These are phyloP conservation scores for Mycena venus DNA, from an alignment of 768 basidiomycete genomes.

Conservation along the genomic window DNA sequence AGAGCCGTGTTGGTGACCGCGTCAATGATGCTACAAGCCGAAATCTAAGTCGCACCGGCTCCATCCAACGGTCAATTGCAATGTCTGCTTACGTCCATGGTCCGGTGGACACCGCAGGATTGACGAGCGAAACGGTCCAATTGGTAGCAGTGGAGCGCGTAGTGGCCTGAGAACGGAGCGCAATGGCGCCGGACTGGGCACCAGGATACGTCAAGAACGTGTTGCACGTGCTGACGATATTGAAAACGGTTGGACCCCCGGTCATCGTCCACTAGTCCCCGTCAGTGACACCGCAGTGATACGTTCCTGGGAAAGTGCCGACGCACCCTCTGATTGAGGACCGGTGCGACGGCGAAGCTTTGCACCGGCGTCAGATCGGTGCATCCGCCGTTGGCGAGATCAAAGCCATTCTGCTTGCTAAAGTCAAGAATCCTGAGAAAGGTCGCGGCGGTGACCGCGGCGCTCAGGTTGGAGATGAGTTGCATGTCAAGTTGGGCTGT, in stretches of 20 bases:
- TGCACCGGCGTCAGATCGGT: not conserved
- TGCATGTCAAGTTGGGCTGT: too few species aligned
- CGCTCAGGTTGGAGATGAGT: not conserved
- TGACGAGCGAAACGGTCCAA: slow-evolving; percentile 3
- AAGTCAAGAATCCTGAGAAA: not conserved
- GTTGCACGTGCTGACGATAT: not conserved
- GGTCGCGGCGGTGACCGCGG: not conserved
- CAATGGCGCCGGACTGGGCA: not conserved
- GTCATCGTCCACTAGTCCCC: not conserved
- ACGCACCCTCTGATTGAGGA: not conserved
- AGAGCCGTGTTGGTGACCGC: not conserved
- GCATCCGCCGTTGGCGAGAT: not conserved
- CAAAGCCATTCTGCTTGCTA: not conserved
- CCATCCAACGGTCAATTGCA: not conserved
- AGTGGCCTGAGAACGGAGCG: not conserved
- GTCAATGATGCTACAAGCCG: not conserved
- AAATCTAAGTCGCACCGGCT: not conserved
- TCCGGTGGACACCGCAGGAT: not conserved
- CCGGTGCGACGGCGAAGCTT: not conserved
- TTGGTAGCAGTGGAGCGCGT: not conserved
- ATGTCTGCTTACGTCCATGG: not conserved
- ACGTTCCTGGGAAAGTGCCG: not conserved
- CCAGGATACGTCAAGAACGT: slow-evolving; percentile 6
- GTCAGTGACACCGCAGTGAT: not conserved
- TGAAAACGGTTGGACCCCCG: not conserved